Base-by-base conservation (phyloP, 1,284 basidiomycete species). In the Irpex sp. region DNA sequence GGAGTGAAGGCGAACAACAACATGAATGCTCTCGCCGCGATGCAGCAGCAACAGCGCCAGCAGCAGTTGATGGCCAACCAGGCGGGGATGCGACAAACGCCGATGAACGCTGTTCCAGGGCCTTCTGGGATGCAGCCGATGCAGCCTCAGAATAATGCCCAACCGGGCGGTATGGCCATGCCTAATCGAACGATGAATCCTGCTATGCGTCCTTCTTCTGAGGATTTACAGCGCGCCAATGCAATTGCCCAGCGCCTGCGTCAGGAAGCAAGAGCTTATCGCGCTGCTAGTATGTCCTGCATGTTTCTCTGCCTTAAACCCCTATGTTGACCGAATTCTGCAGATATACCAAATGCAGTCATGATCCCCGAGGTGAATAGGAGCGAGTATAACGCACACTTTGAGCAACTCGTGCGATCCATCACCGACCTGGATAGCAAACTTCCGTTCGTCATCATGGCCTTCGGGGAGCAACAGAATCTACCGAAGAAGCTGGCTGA, bases 1-100 rank as follows among this genome's bases (percentile, higher is more conserved):
- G 65, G 62, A 17, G 34, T 72, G 36, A 66, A 65, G 34, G 66
- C 64, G 66, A 21, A n/a, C 60, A 47, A 26, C 40, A 63, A 59
- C 44, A n/a, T 34, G 34, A 44, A 58, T 58, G 38, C 34, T 47
- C 54, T 36, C 13, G 56, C 31, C 37, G 31, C n/a, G n/a, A 64
- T 48, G 21, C 59, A 26, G 57, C 62, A 1, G 34, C 63, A 17
- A 15, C 59, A 26, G 57, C 62, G 1, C 21, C 63, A 17, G 55
- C 62, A 59, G 61, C 56, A 60, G 51, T 19, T 31, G 9, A 21
- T 58, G 13, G 49, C 26, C 48, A 59, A n/a, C 52, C 52, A 62
- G 36, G 58, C 54, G 21, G 26, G 26, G 34, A 36, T 34, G 34
- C 47, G 34, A 38, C 36, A 31, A 34, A 11, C 37, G 21, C 15